Conservation (phyloP, 192 early-diverging fungal species). For the Backusella tarrabulga region DNA sequence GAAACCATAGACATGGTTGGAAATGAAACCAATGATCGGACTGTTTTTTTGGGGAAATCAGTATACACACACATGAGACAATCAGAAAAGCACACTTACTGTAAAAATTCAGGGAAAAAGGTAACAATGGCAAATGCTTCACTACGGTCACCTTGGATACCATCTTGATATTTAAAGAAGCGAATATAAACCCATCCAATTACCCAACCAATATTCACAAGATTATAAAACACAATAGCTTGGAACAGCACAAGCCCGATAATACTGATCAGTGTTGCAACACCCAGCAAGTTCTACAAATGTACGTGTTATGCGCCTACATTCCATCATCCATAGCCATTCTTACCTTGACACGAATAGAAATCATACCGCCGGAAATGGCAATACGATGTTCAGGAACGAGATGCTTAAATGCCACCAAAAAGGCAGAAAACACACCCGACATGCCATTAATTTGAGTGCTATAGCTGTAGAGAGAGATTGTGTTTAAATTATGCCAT, state of each 20-base stretch:
- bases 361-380: constrained; percentile 58
- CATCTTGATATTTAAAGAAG: constrained; percentile 81
- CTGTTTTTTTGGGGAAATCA: constrained; percentile 27
- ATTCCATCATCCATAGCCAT: too few relatives aligned
- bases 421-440: constrained; percentile 67
- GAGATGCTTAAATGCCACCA: constrained; percentile 87
- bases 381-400: constrained; percentile 84
- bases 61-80: neutral
- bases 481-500: too few relatives aligned
- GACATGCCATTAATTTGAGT: constrained; percentile 71
- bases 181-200: constrained; percentile 82
- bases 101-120: constrained; percentile 85
- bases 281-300: constrained; percentile 47
- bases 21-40: constrained; percentile 61
- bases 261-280: constrained; percentile 41
- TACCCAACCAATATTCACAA: constrained; percentile 72
- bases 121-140: constrained; percentile 89
- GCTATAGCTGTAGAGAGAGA: constrained; percentile 40
- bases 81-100: constrained; percentile 43
- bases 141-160: constrained; percentile 81
- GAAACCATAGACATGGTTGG: constrained; percentile 59
- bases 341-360: constrained; percentile 75
- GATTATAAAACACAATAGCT: constrained; percentile 57
- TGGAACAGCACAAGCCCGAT: constrained; percentile 45
- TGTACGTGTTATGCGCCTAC: neutral